phyloP scores from a whole-genome alignment of 2,329 filamentous ascomycete species.

The Epichloe coenophiala region DNA sequence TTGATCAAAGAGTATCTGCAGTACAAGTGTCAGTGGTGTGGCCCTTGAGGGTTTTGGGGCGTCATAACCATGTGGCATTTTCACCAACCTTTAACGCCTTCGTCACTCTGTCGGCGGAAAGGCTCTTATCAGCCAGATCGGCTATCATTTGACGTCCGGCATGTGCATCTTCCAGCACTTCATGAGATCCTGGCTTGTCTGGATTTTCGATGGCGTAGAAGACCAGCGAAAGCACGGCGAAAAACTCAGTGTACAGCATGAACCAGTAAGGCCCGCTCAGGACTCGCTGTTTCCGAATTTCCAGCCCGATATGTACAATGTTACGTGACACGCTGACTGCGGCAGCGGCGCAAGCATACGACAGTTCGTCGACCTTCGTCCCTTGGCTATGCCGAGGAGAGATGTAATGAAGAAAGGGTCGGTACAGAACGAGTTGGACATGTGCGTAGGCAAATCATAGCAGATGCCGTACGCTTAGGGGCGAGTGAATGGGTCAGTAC shows the following conservation, averaged over 20 bases:
- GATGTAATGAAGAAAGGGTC: constrained; percentile 74
- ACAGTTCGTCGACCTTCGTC: constrained; percentile 54
- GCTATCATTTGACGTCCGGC: constrained; percentile 75
- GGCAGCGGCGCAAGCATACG: constrained; percentile 58
- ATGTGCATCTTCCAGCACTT: constrained; percentile 73
- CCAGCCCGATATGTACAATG: constrained; percentile 66
- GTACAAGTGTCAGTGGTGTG: constrained; percentile 3
- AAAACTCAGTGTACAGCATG: constrained; percentile 72
- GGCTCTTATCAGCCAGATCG: constrained; percentile 65
- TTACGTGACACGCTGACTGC: constrained; percentile 52
- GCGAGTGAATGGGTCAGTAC: neutral
- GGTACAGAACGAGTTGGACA: constrained; percentile 70
- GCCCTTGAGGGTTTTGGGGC: neutral
- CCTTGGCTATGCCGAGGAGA: constrained; percentile 46
- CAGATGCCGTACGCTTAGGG: constrained; percentile 52
- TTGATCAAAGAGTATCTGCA: constrained; percentile 67
- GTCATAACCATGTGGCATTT: neutral
- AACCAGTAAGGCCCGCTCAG: constrained; percentile 82
- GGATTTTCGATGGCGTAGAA: constrained; percentile 75
- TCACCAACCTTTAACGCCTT: constrained; percentile 56
- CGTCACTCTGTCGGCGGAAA: constrained; percentile 80
- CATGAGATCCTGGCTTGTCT: constrained; percentile 57
- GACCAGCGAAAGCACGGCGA: constrained; percentile 63
- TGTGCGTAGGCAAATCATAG: constrained; percentile 70
- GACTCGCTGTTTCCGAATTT: constrained; percentile 61